Conservation (phyloP, 768 basidiomycete species). For the Gloeostereum incarnatum region DNA sequence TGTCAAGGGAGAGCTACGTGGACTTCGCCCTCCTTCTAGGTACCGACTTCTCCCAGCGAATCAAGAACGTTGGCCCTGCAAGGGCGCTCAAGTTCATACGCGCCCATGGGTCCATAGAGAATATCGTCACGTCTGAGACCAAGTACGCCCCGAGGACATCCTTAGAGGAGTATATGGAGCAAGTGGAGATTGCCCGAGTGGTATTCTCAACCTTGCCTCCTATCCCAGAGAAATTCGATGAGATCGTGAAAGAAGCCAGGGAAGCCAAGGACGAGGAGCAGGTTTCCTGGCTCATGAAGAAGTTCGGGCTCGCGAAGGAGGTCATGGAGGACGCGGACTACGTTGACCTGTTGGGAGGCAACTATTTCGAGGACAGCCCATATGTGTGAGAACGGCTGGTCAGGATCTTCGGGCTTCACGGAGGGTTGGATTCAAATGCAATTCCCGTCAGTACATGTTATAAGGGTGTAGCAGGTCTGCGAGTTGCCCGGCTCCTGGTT, state of each 20-base stretch:
- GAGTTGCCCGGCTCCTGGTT: too few species aligned
- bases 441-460: too few species aligned
- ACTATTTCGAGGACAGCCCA: too few species aligned
- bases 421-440: too few species aligned
- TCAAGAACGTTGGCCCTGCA: slow-evolving; percentile 71
- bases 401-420: too few species aligned
- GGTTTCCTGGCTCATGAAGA: slow-evolving; percentile 37
- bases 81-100: slow-evolving; percentile 73
- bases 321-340: slow-evolving; percentile 6
- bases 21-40: slow-evolving; percentile 86
- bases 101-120: slow-evolving; percentile 64
- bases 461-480: too few species aligned
- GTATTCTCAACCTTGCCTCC: slow-evolving; percentile 65
- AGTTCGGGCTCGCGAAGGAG: slow-evolving; percentile 36
- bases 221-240: slow-evolving; percentile 28
- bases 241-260: not conserved
- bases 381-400: too few species aligned
- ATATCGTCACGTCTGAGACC: slow-evolving; percentile 40
- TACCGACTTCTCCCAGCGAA: slow-evolving; percentile 84
- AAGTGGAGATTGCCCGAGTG: slow-evolving; percentile 50
- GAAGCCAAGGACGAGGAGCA: slow-evolving; percentile 26
- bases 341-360: too few species aligned
- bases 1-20: slow-evolving; percentile 52
- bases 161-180: slow-evolving; percentile 45
- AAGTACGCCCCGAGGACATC: slow-evolving; percentile 44